Evolutionary conservation across 164 flowering plant genomes (phyloP), one percentile per base, ranked within the genome.

Genomic region (Berberis thunbergii): DNA sequence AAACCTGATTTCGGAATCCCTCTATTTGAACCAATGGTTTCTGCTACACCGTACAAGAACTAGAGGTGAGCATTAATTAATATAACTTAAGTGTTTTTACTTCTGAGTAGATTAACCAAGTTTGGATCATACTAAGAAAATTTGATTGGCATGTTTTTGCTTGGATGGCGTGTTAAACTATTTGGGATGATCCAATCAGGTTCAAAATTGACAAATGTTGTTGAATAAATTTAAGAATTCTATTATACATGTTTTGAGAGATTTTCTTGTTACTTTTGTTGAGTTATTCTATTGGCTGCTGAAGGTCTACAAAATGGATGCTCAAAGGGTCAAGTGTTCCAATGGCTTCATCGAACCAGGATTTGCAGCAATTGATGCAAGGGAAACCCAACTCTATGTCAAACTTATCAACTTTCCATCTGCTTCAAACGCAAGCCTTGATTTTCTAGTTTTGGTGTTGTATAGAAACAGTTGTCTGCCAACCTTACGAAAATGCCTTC

Each of bases 231-330:
- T 26, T 26, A 26, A 26, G 26, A 26, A 8, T 42, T 52, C n/a
- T 7, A 11, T 52, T 10, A 10, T 26, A 39, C 39, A 12, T 45
- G 4, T 5, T n/a, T 44, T 11, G n/a, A n/a, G 13, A 41, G 26
- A 26, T 39, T 57, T 1, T 55, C 42, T 55, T 55, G 6, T 26
- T 55, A 13, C 26, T 55, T 13, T 0, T 2, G 1, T 26, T 49
- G 26, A 26, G 26, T 26, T 26, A 0, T 26, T 26, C 26, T 26
- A 26, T 26, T 26, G 26, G 26, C 26, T 26, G 26, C 26, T 26
- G 68, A 54, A 86, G 89, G 81, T 61, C 63, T 59, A 65, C 77
- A 65, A 83, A 79, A 9, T 82, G 88, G 88, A 76, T 78, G 63
- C 45, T 65, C 73, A 85, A 75, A 63, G 82, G 83, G 3, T 74